A percentile compares a stretch with the other conserved stretches of the same genome.
Evolutionary conservation across 2,329 filamentous ascomycete species (phyloP).

Genomic region (Neonectria ditissima): DNA sequence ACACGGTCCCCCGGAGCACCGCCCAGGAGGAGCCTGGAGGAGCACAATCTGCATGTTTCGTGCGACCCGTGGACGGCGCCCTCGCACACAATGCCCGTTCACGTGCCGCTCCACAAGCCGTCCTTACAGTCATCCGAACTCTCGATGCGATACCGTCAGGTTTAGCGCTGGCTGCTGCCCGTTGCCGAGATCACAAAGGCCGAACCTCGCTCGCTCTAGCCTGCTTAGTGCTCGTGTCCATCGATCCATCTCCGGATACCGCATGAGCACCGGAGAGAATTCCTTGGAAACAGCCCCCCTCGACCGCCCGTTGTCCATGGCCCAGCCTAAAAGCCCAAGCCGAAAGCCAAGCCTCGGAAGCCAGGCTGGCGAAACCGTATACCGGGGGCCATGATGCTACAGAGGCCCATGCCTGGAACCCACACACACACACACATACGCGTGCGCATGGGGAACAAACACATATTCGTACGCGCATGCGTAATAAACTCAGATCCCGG

Average conservation of each 20-base stretch:
- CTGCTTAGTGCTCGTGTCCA: constrained; percentile 5
- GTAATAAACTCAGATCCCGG: constrained; percentile 2
- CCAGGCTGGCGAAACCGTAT: background rate
- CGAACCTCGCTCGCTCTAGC: constrained; percentile 21
- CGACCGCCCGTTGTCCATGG: constrained; percentile 5
- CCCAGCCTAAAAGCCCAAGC: background rate
- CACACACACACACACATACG: constrained; percentile 18
- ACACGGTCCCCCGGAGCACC: constrained; percentile 15
- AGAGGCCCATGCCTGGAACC: constrained; percentile 8
- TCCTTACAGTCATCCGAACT: constrained; percentile 15
- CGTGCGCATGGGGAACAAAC: constrained; percentile 7
- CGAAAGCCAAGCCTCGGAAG: background rate
- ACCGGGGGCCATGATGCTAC: background rate
- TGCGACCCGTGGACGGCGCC: background rate
- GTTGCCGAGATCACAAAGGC: constrained; percentile 13
- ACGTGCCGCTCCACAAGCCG: constrained; percentile 20
- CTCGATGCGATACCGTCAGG: background rate
- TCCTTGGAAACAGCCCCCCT: constrained; percentile 5
- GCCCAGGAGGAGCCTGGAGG: constrained; percentile 12
- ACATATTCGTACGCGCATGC: constrained; percentile 7
- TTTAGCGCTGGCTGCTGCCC: constrained; percentile 17
- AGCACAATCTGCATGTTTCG: constrained; percentile 10
- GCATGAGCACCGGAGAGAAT: constrained; percentile 15
- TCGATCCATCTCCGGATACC: background rate
- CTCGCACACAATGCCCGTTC: constrained; percentile 11